Evolutionary conservation across 768 basidiomycete genomes (phyloP).

Genomic region (Lactarius indigo): DNA sequence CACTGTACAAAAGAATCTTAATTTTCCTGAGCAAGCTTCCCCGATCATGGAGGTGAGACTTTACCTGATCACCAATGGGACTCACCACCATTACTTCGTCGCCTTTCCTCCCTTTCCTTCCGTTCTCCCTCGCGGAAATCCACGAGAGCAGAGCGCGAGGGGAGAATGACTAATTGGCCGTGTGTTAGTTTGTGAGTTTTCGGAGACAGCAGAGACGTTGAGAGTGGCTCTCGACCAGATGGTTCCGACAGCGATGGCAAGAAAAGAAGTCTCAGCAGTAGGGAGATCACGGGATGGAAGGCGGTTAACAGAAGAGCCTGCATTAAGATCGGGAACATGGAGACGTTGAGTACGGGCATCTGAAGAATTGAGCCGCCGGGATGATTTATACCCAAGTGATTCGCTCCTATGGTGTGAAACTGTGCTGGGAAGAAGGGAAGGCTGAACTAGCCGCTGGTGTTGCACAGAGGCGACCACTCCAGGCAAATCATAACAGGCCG

Average conservation of each 20-base stretch:
- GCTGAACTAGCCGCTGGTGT: neutral
- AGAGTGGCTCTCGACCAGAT: conserved; percentile 10
- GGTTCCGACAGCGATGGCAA: neutral
- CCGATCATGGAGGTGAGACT: neutral
- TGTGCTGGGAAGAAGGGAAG: neutral
- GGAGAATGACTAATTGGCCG: conserved; percentile 49
- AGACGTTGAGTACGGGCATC: neutral
- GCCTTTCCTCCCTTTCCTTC: conserved; percentile 42
- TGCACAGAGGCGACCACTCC: neutral
- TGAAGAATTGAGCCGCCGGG: conserved; percentile 1
- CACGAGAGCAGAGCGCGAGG: conserved; percentile 47
- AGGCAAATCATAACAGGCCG: neutral
- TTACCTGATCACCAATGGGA: conserved; percentile 39
- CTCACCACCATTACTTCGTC: conserved; percentile 45
- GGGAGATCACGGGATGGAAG: neutral
- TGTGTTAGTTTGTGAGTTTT: conserved; percentile 46
- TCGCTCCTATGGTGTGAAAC: neutral
- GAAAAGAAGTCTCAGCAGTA: neutral
- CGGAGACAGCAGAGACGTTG: conserved; percentile 30
- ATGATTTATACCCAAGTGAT: neutral
- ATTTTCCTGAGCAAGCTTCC: conserved; percentile 1
- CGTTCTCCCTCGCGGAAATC: conserved; percentile 57
- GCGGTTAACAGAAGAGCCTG: neutral
- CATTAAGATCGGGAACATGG: neutral
- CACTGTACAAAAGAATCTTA: conserved; percentile 45